These are phyloP conservation scores for Trichoderma endophyticum DNA, from an alignment of 2,329 filamentous ascomycete genomes.

Conservation along the genomic window DNA sequence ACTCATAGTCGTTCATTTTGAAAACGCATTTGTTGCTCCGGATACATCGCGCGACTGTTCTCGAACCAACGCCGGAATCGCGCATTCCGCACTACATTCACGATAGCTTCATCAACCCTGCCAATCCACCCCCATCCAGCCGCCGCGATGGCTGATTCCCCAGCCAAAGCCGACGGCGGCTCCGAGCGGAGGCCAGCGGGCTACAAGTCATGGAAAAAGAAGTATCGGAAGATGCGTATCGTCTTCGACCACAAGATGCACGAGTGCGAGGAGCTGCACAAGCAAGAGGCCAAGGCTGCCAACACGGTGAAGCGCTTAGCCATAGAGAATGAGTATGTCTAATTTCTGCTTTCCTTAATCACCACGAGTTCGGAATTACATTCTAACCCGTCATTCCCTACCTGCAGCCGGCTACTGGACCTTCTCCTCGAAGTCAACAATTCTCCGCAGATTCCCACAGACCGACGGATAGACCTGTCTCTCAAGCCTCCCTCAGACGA, in stretches of 20 bases:
- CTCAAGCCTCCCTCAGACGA: constrained; percentile 44
- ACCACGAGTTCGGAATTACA: constrained; percentile 17
- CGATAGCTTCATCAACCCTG: constrained; percentile 11
- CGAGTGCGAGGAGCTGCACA: constrained; percentile 78
- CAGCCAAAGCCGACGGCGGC: constrained; percentile 46
- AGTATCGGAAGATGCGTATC: constrained; percentile 88
- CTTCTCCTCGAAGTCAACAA: constrained; percentile 87
- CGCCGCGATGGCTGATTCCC: constrained; percentile 32
- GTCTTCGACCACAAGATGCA: constrained; percentile 75
- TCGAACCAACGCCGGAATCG: not conserved
- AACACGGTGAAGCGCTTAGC: constrained; percentile 79
- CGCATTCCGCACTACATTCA: constrained; percentile 11
- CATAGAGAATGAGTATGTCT: constrained; percentile 83
- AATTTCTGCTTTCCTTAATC: not conserved
- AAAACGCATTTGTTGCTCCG: not conserved
- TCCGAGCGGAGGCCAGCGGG: constrained; percentile 43
- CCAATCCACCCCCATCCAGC: constrained; percentile 14
- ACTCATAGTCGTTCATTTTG: not conserved
- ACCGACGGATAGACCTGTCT: constrained; percentile 71
- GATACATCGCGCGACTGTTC: not conserved
- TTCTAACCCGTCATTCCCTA: not conserved
- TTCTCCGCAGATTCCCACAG: constrained; percentile 69
- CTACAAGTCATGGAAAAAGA: constrained; percentile 80
- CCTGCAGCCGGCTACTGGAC: constrained; percentile 75
- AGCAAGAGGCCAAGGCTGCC: constrained; percentile 75